Percentiles rank a stretch among this genome's conserved stretches.
These are phyloP conservation scores for Pseudocercospora pini-densiflorae DNA, from an alignment of 2,329 filamentous ascomycete genomes.

Conservation along the genomic window DNA sequence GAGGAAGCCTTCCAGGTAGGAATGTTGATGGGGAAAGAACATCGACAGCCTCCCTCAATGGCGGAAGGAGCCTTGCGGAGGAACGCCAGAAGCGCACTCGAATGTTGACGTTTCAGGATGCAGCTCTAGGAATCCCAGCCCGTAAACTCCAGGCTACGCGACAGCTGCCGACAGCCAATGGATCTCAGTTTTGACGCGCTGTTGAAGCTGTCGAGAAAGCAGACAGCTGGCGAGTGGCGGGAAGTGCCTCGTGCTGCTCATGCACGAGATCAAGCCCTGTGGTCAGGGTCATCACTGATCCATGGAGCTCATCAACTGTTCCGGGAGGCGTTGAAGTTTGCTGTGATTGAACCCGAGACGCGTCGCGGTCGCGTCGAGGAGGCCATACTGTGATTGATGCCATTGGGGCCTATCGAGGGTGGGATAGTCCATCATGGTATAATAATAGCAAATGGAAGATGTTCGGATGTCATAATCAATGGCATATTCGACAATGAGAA, in stretches of 20 bases:
- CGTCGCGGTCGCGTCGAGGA: conserved; percentile 1
- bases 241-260: neutral
- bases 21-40: neutral
- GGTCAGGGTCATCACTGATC: neutral
- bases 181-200: neutral
- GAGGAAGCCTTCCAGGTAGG: neutral
- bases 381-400: neutral
- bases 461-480: neutral
- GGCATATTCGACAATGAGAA: neutral
- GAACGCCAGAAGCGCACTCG: neutral
- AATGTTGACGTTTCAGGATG: neutral
- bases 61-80: neutral
- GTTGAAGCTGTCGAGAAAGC: neutral
- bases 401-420: neutral
- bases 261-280: neutral
- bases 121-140: neutral
- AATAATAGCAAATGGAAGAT: neutral
- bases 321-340: conserved; percentile 5
- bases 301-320: neutral
- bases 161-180: neutral
- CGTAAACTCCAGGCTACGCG: too few relatives aligned
- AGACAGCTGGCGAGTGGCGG: neutral
- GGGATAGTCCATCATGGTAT: neutral
- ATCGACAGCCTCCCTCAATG: neutral
- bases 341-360: conserved; percentile 7